Percentiles rank a stretch among this genome's conserved stretches.
Conservation (phyloP, 176 grass and related monocot genomes). For the Triticum dicoccoides region DNA sequence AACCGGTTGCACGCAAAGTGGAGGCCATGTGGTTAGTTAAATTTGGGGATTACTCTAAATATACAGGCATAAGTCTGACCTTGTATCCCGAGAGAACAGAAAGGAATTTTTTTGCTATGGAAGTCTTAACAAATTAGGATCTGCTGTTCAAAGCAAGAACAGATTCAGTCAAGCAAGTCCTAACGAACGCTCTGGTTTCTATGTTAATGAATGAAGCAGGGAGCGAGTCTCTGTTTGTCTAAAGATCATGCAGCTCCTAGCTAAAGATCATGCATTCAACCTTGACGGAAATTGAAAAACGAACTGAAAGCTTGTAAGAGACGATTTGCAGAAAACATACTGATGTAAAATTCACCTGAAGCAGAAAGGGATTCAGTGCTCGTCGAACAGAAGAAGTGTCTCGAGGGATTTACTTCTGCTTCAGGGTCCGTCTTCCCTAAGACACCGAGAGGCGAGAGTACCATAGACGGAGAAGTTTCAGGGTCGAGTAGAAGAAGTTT, state of each 20-base stretch:
- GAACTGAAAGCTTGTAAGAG: neutral
- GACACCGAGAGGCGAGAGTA: neutral
- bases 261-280: neutral
- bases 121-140: neutral
- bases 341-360: neutral
- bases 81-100: neutral
- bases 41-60: neutral
- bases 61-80: neutral
- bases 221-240: too few species aligned
- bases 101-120: neutral
- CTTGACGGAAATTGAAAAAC: neutral
- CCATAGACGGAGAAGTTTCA: too few species aligned
- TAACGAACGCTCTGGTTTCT: neutral
- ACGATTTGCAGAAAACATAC: neutral
- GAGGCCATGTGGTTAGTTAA: neutral
- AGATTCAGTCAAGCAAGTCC: neutral
- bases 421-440: neutral
- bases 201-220: too few species aligned
- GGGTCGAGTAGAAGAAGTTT: neutral
- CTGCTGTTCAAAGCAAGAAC: neutral
- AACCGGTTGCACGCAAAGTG: neutral
- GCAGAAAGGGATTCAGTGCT: neutral
- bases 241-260: too few species aligned
- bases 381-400: neutral
- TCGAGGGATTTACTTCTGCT: neutral